Conservation (phyloP, 257 asterid genomes). For the Oldenlandia corymbosa region DNA sequence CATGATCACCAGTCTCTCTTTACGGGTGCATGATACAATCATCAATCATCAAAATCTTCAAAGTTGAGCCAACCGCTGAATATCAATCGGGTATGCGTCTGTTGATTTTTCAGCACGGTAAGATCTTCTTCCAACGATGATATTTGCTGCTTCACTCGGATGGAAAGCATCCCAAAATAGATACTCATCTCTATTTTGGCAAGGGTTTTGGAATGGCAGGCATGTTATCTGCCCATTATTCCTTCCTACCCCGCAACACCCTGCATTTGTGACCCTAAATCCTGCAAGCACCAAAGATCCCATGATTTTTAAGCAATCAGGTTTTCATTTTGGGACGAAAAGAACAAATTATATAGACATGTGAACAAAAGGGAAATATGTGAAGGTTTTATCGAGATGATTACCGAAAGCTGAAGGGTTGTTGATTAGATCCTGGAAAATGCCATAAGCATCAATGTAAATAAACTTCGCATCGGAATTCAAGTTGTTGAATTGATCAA, state of each 20-base stretch:
- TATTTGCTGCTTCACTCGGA: constrained; percentile 34
- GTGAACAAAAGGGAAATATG: neutral
- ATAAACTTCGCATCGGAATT: constrained; percentile 53
- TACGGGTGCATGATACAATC: too few relatives aligned
- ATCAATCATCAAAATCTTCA: too few relatives aligned
- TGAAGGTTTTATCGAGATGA: neutral
- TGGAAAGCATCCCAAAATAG: constrained; percentile 45
- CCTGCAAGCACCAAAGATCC: too few relatives aligned
- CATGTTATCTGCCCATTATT: constrained; percentile 26
- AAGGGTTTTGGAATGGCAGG: constrained; percentile 19
- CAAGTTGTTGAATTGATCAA: constrained; percentile 54
- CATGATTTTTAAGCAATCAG: too few relatives aligned
- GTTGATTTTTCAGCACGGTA: constrained; percentile 23
- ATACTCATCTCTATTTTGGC: constrained; percentile 33
- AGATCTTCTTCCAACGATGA: constrained; percentile 24
- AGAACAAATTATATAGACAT: neutral
- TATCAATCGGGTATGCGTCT: constrained; percentile 29
- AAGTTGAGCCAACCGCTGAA: constrained; percentile 21
- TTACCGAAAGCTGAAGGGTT: constrained; percentile 67
- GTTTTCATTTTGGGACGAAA: neutral
- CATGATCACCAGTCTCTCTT: too few relatives aligned
- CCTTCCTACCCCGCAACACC: constrained; percentile 30
- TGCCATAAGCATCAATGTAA: constrained; percentile 60
- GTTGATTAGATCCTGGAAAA: constrained; percentile 70
- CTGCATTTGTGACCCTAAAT: constrained; percentile 30